Base-by-base conservation (phyloP, 1,139 yeast species). In the Pichia sp. region DNA sequence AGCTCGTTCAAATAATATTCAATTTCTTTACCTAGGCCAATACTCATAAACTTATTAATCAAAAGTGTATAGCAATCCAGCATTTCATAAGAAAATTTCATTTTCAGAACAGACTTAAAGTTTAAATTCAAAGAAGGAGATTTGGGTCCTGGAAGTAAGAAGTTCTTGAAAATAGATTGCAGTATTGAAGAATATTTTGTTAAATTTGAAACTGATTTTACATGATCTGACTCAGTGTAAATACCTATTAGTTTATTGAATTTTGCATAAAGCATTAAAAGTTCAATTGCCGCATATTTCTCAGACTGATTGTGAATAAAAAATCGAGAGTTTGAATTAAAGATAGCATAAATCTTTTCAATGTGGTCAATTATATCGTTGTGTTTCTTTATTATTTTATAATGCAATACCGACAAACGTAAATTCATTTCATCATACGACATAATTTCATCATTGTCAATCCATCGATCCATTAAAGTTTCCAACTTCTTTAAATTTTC, bases 11-110 rank as follows among this genome's bases (percentile, higher is more conserved):
- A 52, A 57, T 72, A 80, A 55, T 68, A 77, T 3, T 66, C 65
- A 37, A 75, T 65, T 45, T 80, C 85, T 50, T 75, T 75, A 0
- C 79, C 64, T 3, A 77, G 54, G 0, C 87, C 86, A 39, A 77
- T 54, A 38, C 66, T 68, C 27, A 67, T 61, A 45, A 68, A 65
- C 1, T 64, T 53, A 3, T 64, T 59, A 33, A 78, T 59, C 28
- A 75, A 56, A 9, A 49, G 46, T 16, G 59, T 57, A 53, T 72
- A 73, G 5, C 72, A 51, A 4, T 60, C 56, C 9, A 67, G 56
- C 33, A 78, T 55, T 29, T 62, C 52, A 1, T 51, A 49, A 0
- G 68, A 59, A 2, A 73, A 60, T 8, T 29, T 36, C 37, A 45
- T 43, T 36, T 61, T 63, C 61, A 79, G 63, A 47, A 67, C 66